Percentiles rank a stretch among this genome's conserved stretches.
Conservation (phyloP, 305 asterid species). For the Fraxinus xanthoxyloides region DNA sequence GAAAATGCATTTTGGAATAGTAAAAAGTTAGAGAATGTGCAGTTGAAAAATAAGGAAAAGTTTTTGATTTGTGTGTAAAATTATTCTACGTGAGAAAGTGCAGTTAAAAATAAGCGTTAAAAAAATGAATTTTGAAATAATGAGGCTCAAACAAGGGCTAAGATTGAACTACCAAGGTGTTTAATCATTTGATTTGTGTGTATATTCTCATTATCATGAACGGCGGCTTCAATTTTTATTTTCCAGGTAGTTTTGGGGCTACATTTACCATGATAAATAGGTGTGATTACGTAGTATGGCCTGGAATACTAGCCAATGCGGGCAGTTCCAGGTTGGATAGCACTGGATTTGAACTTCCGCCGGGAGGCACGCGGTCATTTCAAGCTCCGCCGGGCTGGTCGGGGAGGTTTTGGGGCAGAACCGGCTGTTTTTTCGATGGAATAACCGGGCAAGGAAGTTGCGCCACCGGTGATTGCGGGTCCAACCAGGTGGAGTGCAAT, state of each 20-base stretch:
- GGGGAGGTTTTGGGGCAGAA: constrained; percentile 53
- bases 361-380: constrained; percentile 36
- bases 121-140: too few species aligned
- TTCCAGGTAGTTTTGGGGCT: constrained; percentile 35
- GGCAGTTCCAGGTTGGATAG: constrained; percentile 35
- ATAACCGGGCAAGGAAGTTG: constrained; percentile 45
- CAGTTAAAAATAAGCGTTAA: too few species aligned
- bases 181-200: background rate
- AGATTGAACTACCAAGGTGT: background rate
- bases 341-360: constrained; percentile 46
- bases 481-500: constrained; percentile 44
- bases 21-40: too few species aligned
- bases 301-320: constrained; percentile 46
- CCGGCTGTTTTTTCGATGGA: constrained; percentile 41
- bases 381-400: constrained; percentile 44
- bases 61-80: too few species aligned
- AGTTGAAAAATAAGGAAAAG: too few species aligned
- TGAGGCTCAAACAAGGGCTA: background rate
- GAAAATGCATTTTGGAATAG: too few species aligned
- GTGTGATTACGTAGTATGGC: constrained; percentile 46
- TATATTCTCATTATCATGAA: background rate
- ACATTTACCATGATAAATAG: constrained; percentile 37
- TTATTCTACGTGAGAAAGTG: too few species aligned
- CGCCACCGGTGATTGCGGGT: constrained; percentile 49
- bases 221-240: background rate